Conservation (phyloP, 2,329 filamentous ascomycete genomes). For the Cadophora malorum region DNA sequence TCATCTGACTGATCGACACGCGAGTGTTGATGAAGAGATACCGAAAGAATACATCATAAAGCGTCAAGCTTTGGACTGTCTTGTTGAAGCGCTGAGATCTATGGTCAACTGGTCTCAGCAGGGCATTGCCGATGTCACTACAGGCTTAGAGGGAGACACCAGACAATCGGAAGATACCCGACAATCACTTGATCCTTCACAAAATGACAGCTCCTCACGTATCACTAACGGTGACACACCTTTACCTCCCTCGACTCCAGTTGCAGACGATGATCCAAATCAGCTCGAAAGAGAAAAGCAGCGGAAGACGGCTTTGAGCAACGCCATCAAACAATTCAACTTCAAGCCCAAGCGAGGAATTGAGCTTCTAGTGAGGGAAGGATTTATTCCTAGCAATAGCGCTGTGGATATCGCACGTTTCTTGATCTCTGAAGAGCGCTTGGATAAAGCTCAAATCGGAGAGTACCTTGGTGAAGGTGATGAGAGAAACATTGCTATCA, state of each 20-base stretch:
- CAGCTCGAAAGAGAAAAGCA: slow-evolving; percentile 96
- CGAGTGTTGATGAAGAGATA: slow-evolving; percentile 71
- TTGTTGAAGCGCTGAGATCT: slow-evolving; percentile 88
- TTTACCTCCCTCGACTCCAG: slow-evolving; percentile 68
- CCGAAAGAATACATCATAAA: slow-evolving; percentile 93
- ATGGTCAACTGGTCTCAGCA: slow-evolving; percentile 87
- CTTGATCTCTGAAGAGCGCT: slow-evolving; percentile 77
- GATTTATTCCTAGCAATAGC: slow-evolving; percentile 82
- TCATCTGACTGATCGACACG: slow-evolving; percentile 51
- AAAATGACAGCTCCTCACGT: slow-evolving; percentile 65
- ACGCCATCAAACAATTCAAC: slow-evolving; percentile 91
- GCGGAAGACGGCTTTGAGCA: slow-evolving; percentile 87
- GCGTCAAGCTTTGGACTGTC: slow-evolving; percentile 82
- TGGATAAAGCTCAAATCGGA: slow-evolving; percentile 92
- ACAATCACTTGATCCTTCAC: slow-evolving; percentile 78
- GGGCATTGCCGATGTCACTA: slow-evolving; percentile 67
- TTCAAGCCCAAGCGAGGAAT: slow-evolving; percentile 97
- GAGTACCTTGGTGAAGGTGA: slow-evolving; percentile 96
- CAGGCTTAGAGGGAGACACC: slow-evolving; percentile 56
- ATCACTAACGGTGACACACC: slow-evolving; percentile 60
- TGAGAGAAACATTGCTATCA: slow-evolving; percentile 90
- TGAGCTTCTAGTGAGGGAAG: slow-evolving; percentile 81
- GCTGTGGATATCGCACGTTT: slow-evolving; percentile 87
- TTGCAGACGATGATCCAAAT: slow-evolving; percentile 86
- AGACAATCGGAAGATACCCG: slow-evolving; percentile 64